These are phyloP conservation scores for Henningerozyma blattae DNA, from an alignment of 805 yeast species.

Conservation along the genomic window DNA sequence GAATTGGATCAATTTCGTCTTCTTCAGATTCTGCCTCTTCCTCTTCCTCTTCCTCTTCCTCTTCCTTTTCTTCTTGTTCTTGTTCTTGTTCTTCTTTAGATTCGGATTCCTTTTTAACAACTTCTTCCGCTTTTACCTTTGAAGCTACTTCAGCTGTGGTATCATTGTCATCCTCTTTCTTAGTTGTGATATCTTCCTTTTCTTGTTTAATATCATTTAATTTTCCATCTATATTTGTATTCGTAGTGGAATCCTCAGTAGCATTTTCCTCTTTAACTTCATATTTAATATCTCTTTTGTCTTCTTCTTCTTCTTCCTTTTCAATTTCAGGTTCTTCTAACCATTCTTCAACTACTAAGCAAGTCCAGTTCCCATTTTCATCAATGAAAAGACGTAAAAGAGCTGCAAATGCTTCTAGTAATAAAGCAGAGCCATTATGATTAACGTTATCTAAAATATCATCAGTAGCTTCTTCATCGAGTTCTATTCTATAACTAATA, in stretches of 20 bases:
- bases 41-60: conserved; percentile 9
- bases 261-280: conserved; percentile 1
- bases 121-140: not conserved
- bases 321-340: conserved; percentile 1
- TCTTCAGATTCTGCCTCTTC: conserved; percentile 19
- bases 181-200: too few species aligned
- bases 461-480: conserved; percentile 15
- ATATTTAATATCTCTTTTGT: conserved; percentile 7
- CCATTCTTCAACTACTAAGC: conserved; percentile 22
- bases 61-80: conserved; percentile 3
- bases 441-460: conserved; percentile 16
- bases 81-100: not conserved
- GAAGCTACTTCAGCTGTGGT: conserved; percentile 5
- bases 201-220: not conserved
- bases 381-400: conserved; percentile 21
- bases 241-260: not conserved
- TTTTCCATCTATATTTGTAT: not conserved
- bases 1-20: conserved; percentile 14
- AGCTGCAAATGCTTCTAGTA: conserved; percentile 20
- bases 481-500: conserved; percentile 8
- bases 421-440: conserved; percentile 14
- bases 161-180: not conserved
- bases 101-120: conserved; percentile 5
- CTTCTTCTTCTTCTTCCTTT: conserved; percentile 9
- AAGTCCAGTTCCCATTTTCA: conserved; percentile 24